These are phyloP conservation scores for Collybia sordida DNA, from an alignment of 768 basidiomycete genomes.

Conservation along the genomic window DNA sequence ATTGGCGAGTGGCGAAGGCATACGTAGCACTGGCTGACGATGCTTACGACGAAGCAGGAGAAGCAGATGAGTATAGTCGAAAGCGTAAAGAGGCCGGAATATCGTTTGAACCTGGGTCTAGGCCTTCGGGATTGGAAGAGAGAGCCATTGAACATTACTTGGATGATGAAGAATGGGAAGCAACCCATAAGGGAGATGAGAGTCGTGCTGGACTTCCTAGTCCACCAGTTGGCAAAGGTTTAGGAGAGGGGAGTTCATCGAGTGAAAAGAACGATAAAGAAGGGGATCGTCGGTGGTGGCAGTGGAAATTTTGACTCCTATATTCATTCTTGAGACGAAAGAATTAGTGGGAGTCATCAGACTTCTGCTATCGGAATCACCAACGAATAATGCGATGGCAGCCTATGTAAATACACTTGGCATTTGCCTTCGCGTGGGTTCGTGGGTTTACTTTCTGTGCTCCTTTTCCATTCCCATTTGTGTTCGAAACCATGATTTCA, in stretches of 20 bases:
- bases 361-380: too few species aligned
- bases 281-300: neutral
- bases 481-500: slow-evolving; percentile 37
- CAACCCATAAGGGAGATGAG: slow-evolving; percentile 14
- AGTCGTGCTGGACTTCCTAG: slow-evolving; percentile 1
- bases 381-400: too few species aligned
- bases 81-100: slow-evolving; percentile 12
- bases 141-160: slow-evolving; percentile 59
- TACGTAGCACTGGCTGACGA: slow-evolving; percentile 70
- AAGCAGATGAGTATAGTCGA: slow-evolving; percentile 30
- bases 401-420: too few species aligned
- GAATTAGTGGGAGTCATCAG: too few species aligned
- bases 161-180: slow-evolving; percentile 74
- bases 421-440: too few species aligned
- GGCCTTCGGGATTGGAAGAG: slow-evolving; percentile 34
- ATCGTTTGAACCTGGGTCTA: neutral
- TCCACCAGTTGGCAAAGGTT: neutral
- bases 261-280: slow-evolving; percentile 1
- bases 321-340: too few species aligned
- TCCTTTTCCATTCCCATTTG: slow-evolving; percentile 36
- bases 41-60: slow-evolving; percentile 24
- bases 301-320: neutral
- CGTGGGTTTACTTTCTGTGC: neutral
- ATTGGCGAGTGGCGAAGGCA: slow-evolving; percentile 63
- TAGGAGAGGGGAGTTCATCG: neutral